Evolutionary conservation across 208 protist genomes (phyloP).

Genomic region (Endotrypanum monterogeii): DNA sequence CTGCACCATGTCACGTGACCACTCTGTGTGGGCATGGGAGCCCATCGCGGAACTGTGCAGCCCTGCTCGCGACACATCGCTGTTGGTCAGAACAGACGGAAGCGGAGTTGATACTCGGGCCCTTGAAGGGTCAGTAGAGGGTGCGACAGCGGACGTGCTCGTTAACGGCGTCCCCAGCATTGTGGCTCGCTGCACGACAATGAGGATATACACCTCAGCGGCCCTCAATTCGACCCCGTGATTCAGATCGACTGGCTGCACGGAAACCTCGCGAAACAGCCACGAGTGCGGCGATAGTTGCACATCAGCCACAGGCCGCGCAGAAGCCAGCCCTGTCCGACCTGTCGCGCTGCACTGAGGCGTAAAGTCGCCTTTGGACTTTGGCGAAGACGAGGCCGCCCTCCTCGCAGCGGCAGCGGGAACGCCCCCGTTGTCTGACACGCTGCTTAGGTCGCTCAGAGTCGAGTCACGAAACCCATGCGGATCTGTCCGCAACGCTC

Average conservation of each 20-base stretch:
- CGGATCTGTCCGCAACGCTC: background rate
- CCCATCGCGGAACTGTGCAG: slow-evolving; percentile 12
- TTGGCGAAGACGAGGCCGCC: background rate
- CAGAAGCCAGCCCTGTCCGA: background rate
- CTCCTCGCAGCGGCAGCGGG: background rate
- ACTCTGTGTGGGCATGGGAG: slow-evolving; percentile 23
- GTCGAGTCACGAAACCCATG: background rate
- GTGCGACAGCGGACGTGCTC: background rate
- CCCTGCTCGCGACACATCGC: background rate
- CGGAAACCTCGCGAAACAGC: slow-evolving; percentile 27
- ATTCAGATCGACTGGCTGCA: slow-evolving; percentile 50
- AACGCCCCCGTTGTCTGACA: background rate
- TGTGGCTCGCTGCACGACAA: slow-evolving; percentile 56
- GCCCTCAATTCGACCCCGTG: slow-evolving; percentile 30
- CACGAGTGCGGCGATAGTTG: slow-evolving; percentile 26
- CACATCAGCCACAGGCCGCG: background rate
- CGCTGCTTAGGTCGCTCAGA: background rate
- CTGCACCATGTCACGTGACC: slow-evolving; percentile 51
- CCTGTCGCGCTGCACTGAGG: background rate
- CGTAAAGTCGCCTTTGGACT: background rate
- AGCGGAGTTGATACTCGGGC: background rate
- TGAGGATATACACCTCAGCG: slow-evolving; percentile 57
- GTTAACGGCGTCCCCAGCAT: background rate
- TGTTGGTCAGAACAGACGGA: background rate
- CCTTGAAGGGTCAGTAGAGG: background rate